Percentiles rank a stretch among this genome's conserved stretches.
phyloP scores from a whole-genome alignment of 768 basidiomycete species.

The Phlegmacium glaucopus region DNA sequence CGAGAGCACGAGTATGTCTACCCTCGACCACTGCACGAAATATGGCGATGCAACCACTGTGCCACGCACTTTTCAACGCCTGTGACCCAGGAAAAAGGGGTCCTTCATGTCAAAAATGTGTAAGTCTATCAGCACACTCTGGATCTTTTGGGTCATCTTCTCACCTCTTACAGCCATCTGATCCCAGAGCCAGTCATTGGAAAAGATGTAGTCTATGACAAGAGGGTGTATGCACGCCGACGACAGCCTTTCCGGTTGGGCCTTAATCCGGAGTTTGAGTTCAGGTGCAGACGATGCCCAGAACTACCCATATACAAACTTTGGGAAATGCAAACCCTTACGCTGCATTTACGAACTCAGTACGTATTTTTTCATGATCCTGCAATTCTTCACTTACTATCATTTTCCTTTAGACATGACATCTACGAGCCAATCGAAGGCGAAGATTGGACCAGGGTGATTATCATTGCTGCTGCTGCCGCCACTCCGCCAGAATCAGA shows the following conservation, averaged over 20 bases:
- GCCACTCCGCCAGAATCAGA: not conserved
- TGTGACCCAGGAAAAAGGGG: constrained; percentile 4
- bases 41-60: constrained; percentile 24
- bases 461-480: constrained; percentile 9
- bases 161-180: constrained; percentile 10
- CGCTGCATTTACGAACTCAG: constrained; percentile 13
- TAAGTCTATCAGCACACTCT: constrained; percentile 3
- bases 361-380: too few relatives aligned
- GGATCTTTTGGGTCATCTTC: not conserved
- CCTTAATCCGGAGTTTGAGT: constrained; percentile 17
- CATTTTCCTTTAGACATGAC: constrained; percentile 14
- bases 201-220: constrained; percentile 11
- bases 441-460: constrained; percentile 14
- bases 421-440: constrained; percentile 9
- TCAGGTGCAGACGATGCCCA: constrained; percentile 15
- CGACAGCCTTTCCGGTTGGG: constrained; percentile 15
- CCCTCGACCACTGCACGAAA: constrained; percentile 7
- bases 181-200: constrained; percentile 13
- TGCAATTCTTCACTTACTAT: too few relatives aligned
- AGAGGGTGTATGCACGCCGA: constrained; percentile 6
- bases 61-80: constrained; percentile 12
- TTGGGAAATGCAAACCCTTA: constrained; percentile 16
- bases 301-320: constrained; percentile 15
- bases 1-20: constrained; percentile 16
- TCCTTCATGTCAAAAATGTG: constrained; percentile 14